These are phyloP conservation scores for Elaeagnus macrophylla DNA, from an alignment of 306 rosid species.

Conservation along the genomic window DNA sequence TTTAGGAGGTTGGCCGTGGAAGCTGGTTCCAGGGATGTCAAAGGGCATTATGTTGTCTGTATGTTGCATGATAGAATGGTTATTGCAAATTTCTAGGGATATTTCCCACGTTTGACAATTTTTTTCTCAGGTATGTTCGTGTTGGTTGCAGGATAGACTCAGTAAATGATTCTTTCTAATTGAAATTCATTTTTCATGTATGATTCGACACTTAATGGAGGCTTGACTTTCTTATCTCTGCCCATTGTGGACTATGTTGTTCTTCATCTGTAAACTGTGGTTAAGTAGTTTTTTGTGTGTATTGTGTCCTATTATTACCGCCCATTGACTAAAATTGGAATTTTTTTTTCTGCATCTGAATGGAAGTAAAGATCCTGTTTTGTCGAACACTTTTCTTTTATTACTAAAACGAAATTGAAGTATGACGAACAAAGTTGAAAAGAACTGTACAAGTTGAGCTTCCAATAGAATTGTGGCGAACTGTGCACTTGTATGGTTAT, in stretches of 20 bases:
- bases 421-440: too few relatives aligned
- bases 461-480: too few relatives aligned
- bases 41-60: constrained; percentile 39
- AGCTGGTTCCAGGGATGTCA: constrained; percentile 42
- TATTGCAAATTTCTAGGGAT: constrained; percentile 43
- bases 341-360: too few relatives aligned
- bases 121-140: constrained; percentile 58
- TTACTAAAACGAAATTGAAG: too few relatives aligned
- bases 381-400: too few relatives aligned
- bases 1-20: constrained; percentile 57
- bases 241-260: not conserved
- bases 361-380: too few relatives aligned
- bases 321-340: not conserved
- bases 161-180: constrained; percentile 46
- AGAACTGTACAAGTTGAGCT: too few relatives aligned
- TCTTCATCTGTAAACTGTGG: not conserved
- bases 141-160: constrained; percentile 36
- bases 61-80: constrained; percentile 41
- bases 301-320: not conserved
- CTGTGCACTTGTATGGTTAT: too few relatives aligned
- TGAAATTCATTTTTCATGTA: constrained; percentile 20
- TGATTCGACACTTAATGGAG: constrained; percentile 12
- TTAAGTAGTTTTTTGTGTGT: not conserved
- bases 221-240: not conserved
- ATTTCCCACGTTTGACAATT: constrained; percentile 39